Evolutionary conservation across 805 yeast genomes (phyloP).

Genomic region (Hanseniaspora pseudoguilliermondii): DNA sequence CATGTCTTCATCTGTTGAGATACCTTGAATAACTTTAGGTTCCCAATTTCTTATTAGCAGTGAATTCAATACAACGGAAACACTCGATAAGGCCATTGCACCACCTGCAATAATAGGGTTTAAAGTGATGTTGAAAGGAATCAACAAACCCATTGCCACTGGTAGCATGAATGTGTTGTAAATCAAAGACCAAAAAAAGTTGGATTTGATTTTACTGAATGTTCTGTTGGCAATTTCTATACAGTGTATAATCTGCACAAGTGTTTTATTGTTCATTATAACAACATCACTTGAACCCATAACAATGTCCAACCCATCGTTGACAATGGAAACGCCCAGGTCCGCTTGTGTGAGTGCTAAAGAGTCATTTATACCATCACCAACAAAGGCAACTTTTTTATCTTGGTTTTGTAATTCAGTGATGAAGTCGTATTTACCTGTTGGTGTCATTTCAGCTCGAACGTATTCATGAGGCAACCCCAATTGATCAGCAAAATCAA

Average conservation of each 20-base stretch:
- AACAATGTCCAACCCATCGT: conserved; percentile 84
- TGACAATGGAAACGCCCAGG: conserved; percentile 79
- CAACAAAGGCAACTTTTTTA: conserved; percentile 66
- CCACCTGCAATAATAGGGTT: conserved; percentile 84
- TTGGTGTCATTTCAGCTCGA: conserved; percentile 66
- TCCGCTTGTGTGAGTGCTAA: conserved; percentile 87
- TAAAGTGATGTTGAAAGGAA: conserved; percentile 62
- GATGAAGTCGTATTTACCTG: conserved; percentile 60
- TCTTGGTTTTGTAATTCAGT: conserved; percentile 37
- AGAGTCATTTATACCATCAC: conserved; percentile 97
- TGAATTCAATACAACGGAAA: conserved; percentile 76
- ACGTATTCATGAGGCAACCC: conserved; percentile 55
- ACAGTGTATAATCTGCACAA: conserved; percentile 46
- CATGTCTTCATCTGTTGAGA: background rate
- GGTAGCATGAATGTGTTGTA: conserved; percentile 82
- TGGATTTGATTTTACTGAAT: conserved; percentile 59
- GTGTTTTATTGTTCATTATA: conserved; percentile 36
- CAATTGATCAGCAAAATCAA: conserved; percentile 47
- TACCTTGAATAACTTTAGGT: conserved; percentile 20
- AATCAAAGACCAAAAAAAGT: conserved; percentile 75
- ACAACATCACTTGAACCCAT: conserved; percentile 94
- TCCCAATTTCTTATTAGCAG: conserved; percentile 58
- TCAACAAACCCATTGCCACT: conserved; percentile 82
- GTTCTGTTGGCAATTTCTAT: conserved; percentile 59
- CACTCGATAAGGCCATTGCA: conserved; percentile 87